These are phyloP conservation scores for Olyra latifolia DNA, from an alignment of 176 grass and related monocot genomes.

Conservation along the genomic window DNA sequence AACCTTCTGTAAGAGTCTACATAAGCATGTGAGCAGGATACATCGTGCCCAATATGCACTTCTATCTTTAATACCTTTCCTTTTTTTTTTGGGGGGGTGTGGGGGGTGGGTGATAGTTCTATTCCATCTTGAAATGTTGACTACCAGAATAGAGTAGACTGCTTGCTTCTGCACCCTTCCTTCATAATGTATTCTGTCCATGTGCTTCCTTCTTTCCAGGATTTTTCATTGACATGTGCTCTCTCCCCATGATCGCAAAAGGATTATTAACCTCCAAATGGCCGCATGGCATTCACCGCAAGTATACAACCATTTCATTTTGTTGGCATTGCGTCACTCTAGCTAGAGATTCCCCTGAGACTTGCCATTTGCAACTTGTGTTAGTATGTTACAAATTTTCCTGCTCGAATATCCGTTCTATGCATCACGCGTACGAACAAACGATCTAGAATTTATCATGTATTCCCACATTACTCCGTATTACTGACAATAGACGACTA, in stretches of 20 bases:
- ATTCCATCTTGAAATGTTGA: slow-evolving; percentile 23
- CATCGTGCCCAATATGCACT: background rate
- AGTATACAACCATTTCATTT: background rate
- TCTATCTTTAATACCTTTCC: background rate
- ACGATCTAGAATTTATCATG: background rate
- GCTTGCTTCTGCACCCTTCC: slow-evolving; percentile 24
- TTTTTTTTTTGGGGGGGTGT: too few species aligned
- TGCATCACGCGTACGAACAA: background rate
- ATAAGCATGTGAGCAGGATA: background rate
- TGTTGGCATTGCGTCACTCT: background rate
- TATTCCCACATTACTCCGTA: background rate
- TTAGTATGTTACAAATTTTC: background rate
- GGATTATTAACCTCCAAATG: background rate
- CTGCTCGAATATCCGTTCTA: background rate
- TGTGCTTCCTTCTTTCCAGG: slow-evolving; percentile 14
- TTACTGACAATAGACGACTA: too few species aligned
- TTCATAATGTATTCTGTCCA: slow-evolving; percentile 12
- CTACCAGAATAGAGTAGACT: background rate
- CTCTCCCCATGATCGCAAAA: background rate
- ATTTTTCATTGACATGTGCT: slow-evolving; percentile 26
- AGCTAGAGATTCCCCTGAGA: background rate
- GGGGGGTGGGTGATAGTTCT: background rate
- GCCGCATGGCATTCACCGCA: background rate
- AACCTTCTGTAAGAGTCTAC: background rate
- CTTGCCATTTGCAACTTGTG: background rate